phyloP scores from a whole-genome alignment of 2,329 filamentous ascomycete species.

The Talaromyces sp. region DNA sequence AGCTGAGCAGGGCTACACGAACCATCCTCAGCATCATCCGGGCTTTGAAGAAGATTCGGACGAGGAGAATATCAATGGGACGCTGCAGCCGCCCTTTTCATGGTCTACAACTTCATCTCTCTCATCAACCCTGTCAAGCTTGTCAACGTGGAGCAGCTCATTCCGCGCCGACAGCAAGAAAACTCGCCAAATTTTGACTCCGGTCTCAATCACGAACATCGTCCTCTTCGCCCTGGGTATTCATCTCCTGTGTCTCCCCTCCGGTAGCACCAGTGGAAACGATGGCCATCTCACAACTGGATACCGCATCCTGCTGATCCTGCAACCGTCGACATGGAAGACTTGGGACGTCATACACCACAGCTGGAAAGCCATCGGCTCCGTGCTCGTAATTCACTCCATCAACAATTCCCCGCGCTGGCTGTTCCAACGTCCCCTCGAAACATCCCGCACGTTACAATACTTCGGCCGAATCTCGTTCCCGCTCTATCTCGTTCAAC shows the following conservation, averaged over 20 bases:
- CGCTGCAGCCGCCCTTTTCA: not conserved
- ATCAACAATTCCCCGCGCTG: conserved; percentile 10
- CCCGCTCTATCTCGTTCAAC: conserved; percentile 7
- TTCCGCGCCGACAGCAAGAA: conserved; percentile 1
- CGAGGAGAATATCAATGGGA: not conserved
- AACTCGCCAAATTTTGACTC: not conserved
- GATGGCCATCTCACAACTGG: conserved; percentile 6
- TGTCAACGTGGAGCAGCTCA: conserved; percentile 1
- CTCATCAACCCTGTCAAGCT: not conserved
- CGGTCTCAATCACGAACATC: not conserved
- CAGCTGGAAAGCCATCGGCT: conserved; percentile 14
- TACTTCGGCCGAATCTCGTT: conserved; percentile 15
- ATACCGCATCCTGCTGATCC: conserved; percentile 1
- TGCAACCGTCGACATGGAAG: conserved; percentile 10
- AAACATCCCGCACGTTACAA: not conserved
- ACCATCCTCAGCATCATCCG: not conserved
- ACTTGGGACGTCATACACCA: not conserved
- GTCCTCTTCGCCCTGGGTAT: conserved; percentile 5
- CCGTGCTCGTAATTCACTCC: conserved; percentile 11
- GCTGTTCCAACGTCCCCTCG: conserved; percentile 2
- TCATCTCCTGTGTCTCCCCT: conserved; percentile 14
- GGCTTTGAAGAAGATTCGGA: not conserved
- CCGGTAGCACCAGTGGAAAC: not conserved
- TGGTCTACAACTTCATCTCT: not conserved
- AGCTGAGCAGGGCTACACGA: not conserved